Conservation (phyloP, 257 asterid species). For the Hygrophila difformis region DNA sequence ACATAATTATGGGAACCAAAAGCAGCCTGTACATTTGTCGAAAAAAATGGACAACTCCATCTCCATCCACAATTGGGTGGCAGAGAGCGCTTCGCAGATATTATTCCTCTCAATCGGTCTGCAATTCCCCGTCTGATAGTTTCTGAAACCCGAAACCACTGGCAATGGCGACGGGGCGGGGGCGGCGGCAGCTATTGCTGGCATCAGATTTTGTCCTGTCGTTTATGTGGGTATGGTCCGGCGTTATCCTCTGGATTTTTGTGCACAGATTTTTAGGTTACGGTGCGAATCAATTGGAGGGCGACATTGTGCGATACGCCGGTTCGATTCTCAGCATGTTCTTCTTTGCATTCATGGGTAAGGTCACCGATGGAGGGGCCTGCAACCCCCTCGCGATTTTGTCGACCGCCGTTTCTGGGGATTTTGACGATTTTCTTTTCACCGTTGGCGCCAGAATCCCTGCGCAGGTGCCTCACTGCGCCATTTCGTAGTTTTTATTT, state of each 20-base stretch:
- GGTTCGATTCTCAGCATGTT: conserved; percentile 46
- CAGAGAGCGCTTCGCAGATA: no score
- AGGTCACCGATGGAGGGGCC: conserved; percentile 52
- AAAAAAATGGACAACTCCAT: no score
- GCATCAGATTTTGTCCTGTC: conserved; percentile 52
- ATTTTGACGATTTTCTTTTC: conserved; percentile 39
- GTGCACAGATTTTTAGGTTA: conserved; percentile 41
- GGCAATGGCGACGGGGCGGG: conserved; percentile 22
- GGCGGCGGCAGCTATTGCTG: conserved; percentile 30
- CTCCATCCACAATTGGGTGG: no score
- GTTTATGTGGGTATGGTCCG: conserved; percentile 82
- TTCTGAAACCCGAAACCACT: background rate
- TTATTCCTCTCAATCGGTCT: no score
- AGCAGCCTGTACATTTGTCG: no score
- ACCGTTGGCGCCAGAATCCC: conserved; percentile 37
- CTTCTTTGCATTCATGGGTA: conserved; percentile 46
- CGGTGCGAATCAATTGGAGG: conserved; percentile 36
- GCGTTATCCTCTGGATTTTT: conserved; percentile 54
- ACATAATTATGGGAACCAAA: no score
- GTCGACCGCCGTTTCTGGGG: conserved; percentile 60
- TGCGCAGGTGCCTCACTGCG: conserved; percentile 18
- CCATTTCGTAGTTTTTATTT: conserved; percentile 15
- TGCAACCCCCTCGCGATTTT: conserved; percentile 76
- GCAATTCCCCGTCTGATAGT: no score
- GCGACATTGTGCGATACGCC: conserved; percentile 38